Base-by-base conservation (phyloP, 1,139 yeast species). In the Kluyveromyces marxianus region DNA sequence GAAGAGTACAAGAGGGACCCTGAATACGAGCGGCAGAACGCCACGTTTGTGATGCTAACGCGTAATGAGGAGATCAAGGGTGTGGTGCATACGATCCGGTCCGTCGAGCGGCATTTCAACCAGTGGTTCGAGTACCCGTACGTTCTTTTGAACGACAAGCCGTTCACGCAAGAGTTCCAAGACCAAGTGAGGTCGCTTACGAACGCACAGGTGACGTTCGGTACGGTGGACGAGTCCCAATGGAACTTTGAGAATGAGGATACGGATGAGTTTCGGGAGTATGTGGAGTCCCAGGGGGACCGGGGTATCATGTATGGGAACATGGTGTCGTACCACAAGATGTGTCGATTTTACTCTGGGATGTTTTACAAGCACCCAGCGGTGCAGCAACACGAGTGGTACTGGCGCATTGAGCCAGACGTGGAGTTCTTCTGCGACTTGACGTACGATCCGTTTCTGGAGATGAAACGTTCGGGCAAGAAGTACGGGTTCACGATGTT, bases 401-500 rank as follows among this genome's bases (percentile, higher is more conserved):
- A 88, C 67, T 89, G 97, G 96, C 72, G 97, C 45, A 88, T 90
- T 7, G 97, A 90, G 63, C 97, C 97, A 2, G 83, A 84, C 53
- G 92, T 90, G 39, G 83, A 86, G 52, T 89, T 86, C 62, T 88
- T 74, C 60, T 90, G 97, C 66, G 97, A 89, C 63, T 68, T 88
- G 43, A 84, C 96, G 0, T 88, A 89, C 66, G 97, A 90, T 65
- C 96, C 96, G 24, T 90, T 90, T 60, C 57, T 75, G 27, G 89
- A 83, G 57, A 87, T 90, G 97, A 78, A 77, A 45, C 72, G 70
- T 46, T 60, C 65, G 47, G 76, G 78, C 40, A 89, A 89, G 64
- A 79, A 76, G 54, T 89, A 89, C 58, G 97, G 96, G 0, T 90
- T 86, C 63, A 86, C 85, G 8, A 81, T 89, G 24, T 69, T 84